Evolutionary conservation across 176 grass and related monocot species (phyloP), one percentile per base, ranked within the genome.

Genomic region (Musa troglodytarum): DNA sequence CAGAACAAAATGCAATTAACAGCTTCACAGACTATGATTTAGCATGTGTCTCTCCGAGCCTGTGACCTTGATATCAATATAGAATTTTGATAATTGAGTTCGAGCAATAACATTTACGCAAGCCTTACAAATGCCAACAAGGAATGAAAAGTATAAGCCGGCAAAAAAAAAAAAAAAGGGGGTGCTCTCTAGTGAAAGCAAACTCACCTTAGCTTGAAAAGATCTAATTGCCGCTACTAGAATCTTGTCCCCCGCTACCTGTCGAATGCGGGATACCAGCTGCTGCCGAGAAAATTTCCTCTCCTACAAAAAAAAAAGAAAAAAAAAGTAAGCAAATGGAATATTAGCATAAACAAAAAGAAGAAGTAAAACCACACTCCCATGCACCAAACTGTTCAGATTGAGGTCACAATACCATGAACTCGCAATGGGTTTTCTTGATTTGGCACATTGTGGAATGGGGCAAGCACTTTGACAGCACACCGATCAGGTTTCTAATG

Each of bases 201-300:
- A 66, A 9, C 67, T 73, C 52, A 73, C 71, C 52, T 73, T 73
- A 14, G 52, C 11, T 25, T 56, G 52, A 22, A 73, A 73, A 56
- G 52, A 54, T 73, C 9, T 53, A 25, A 73, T 54, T 15, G 51
- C 71, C 23, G 71, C 20, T 53, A 54, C 4, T 54, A 73, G 52
- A 54, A 73, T 73, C 52, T 73, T 15, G 71, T 73, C 71, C 53
- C 74, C 55, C 34, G 54, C 34, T 49, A 59, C 14, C 49, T 59
- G 73, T 58, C 53, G 16, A 19, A 75, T 56, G 14, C 26, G 25
- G 16, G 49, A 43, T 9, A 61, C 54, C 13, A 59, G 25, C 24
- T 59, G 53, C 16, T 75, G 53, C 53, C 54, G 22, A 58, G 53
- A 57, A 75, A 75, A 59, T 58, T 75, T 59, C 73, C 21, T 56